Percentiles rank a stretch among this genome's conserved stretches.
Evolutionary conservation across 1,284 basidiomycete species (phyloP).

Genomic region (Austropuccinia psidii): DNA sequence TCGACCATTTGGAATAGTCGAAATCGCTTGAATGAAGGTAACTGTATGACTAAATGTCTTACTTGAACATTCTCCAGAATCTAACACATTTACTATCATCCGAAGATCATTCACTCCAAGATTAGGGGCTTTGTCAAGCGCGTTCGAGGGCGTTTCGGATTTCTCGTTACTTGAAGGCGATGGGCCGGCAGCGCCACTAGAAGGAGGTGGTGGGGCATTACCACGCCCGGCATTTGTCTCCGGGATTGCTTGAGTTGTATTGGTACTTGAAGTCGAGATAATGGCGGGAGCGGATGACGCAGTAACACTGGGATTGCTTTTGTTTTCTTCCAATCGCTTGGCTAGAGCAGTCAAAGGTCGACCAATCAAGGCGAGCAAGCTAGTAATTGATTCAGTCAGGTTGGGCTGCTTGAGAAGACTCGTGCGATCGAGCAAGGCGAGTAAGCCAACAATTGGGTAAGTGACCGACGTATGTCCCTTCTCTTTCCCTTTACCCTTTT

Average conservation of each 20-base stretch:
- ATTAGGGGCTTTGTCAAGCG: conserved; percentile 60
- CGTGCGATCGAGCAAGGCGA: conserved; percentile 75
- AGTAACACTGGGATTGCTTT: neutral
- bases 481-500: conserved; percentile 81
- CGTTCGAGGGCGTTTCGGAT: conserved; percentile 36
- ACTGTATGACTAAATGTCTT: conserved; percentile 85
- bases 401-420: conserved; percentile 73
- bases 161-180: conserved; percentile 18
- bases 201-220: neutral
- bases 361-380: conserved; percentile 74
- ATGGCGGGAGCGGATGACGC: conserved; percentile 6
- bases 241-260: conserved; percentile 44
- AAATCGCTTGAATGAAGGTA: conserved; percentile 78
- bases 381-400: conserved; percentile 83
- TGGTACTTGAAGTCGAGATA: conserved; percentile 2
- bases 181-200: conserved; percentile 8
- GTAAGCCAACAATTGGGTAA: conserved; percentile 78
- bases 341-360: conserved; percentile 58
- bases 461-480: conserved; percentile 65
- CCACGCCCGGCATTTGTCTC: conserved; percentile 45
- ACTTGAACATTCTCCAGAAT: conserved; percentile 87
- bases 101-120: conserved; percentile 72
- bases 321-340: conserved; percentile 38
- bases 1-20: conserved; percentile 73
- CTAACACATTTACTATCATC: conserved; percentile 86